A percentile compares a stretch with the other conserved stretches of the same genome.
Conservation (phyloP, 768 basidiomycete species). For the Trametes villosa region DNA sequence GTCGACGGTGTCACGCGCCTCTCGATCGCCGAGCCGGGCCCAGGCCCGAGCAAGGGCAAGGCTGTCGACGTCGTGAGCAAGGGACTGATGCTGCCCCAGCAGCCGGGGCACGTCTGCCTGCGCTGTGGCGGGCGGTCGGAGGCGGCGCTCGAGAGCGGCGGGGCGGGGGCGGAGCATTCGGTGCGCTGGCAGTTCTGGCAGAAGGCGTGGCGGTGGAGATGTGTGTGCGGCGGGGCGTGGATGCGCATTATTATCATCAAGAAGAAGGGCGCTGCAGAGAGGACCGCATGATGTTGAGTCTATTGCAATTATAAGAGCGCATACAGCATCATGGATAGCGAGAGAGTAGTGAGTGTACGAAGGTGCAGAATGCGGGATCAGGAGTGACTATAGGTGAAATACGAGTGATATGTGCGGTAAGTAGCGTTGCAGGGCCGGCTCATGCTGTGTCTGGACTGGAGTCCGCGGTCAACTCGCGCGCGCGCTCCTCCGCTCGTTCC, state of each 20-base stretch:
- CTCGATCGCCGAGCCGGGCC: conserved; percentile 35
- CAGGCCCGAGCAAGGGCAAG: conserved; percentile 40
- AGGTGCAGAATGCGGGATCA: too few species aligned
- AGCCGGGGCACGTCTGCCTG: conserved; percentile 51
- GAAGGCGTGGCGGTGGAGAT: conserved; percentile 58
- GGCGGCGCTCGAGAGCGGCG: conserved; percentile 37
- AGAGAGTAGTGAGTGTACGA: too few species aligned
- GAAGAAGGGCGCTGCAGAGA: not conserved
- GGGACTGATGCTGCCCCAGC: conserved; percentile 46
- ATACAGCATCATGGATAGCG: too few species aligned
- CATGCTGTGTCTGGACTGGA: not conserved
- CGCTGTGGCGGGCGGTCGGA: conserved; percentile 67
- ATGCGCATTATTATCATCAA: not conserved
- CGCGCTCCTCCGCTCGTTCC: conserved; percentile 24
- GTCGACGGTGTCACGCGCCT: conserved; percentile 60
- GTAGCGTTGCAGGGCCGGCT: not conserved
- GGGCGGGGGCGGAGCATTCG: conserved; percentile 37
- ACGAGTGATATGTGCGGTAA: too few species aligned
- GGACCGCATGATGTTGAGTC: not conserved
- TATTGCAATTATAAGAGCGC: not conserved
- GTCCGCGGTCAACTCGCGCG: not conserved
- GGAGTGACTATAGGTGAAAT: too few species aligned
- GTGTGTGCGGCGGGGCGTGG: conserved; percentile 79
- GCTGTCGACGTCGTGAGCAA: conserved; percentile 68
- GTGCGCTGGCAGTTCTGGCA: conserved; percentile 67